Conservation (phyloP, 2,329 filamentous ascomycete genomes). For the Aspergillus persii region DNA sequence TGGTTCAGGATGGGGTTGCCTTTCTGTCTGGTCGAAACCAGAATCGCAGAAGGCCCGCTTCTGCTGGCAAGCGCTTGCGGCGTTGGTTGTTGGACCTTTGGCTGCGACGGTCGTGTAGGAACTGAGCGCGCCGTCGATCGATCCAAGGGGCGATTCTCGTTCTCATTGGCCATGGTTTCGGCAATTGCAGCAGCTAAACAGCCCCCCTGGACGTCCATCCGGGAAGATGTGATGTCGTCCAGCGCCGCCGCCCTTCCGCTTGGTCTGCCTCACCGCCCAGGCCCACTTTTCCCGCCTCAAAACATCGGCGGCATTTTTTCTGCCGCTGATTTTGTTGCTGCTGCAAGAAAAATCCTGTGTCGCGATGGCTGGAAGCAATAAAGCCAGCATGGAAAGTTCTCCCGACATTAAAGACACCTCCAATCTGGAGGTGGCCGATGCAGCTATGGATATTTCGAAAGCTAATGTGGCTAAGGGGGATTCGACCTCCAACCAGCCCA, state of each 20-base stretch:
- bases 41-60: conserved; percentile 69
- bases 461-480: conserved; percentile 20
- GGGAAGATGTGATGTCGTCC: background rate
- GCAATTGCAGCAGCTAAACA: background rate
- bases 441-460: conserved; percentile 21
- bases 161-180: background rate
- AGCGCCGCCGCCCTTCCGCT: background rate
- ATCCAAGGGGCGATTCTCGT: background rate
- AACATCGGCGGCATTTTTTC: conserved; percentile 27
- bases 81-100: conserved; percentile 77
- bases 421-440: conserved; percentile 12
- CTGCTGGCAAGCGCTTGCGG: conserved; percentile 76
- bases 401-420: conserved; percentile 21
- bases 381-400: conserved; percentile 36
- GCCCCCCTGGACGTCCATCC: no score
- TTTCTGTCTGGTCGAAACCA: conserved; percentile 89
- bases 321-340: conserved; percentile 34
- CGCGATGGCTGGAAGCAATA: conserved; percentile 15
- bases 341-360: conserved; percentile 16
- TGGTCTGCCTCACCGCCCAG: conserved; percentile 22
- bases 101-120: conserved; percentile 24
- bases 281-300: conserved; percentile 13
- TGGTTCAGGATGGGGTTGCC: conserved; percentile 88
- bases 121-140: background rate
- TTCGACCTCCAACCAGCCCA: conserved; percentile 30